These are phyloP conservation scores for Umbelopsis ramanniana DNA, from an alignment of 192 early-diverging fungal genomes.

Conservation along the genomic window DNA sequence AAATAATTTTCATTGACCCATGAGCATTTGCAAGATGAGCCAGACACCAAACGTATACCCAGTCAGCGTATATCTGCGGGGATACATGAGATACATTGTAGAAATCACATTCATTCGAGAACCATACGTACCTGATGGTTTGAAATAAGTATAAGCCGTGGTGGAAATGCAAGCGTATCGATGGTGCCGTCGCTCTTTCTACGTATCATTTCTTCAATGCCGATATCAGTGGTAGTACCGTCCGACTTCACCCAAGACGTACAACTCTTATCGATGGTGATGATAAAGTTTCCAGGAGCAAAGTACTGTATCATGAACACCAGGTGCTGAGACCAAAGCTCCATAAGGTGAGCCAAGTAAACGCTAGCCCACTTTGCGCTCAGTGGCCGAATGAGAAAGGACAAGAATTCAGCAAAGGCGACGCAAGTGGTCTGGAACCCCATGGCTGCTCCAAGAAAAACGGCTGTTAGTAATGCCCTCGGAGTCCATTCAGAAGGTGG, in stretches of 20 bases:
- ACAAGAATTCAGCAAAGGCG: constrained; percentile 22
- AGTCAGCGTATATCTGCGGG: constrained; percentile 63
- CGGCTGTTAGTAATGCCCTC: neutral
- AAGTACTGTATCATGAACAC: constrained; percentile 55
- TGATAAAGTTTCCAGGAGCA: constrained; percentile 51
- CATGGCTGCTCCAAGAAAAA: neutral
- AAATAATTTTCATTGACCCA: constrained; percentile 88
- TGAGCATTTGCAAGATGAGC: constrained; percentile 73
- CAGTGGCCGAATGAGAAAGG: constrained; percentile 15
- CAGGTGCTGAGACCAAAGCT: constrained; percentile 43
- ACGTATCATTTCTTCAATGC: constrained; percentile 26
- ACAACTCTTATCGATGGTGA: constrained; percentile 50
- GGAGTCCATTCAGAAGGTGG: constrained; percentile 8
- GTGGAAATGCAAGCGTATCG: constrained; percentile 49
- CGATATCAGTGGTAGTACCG: constrained; percentile 13
- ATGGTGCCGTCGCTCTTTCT: constrained; percentile 29
- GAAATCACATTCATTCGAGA: neutral
- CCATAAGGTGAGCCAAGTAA: constrained; percentile 28
- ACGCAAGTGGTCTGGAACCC: constrained; percentile 31
- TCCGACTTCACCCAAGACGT: constrained; percentile 29
- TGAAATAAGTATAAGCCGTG: constrained; percentile 50
- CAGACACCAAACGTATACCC: constrained; percentile 72
- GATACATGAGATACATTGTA: neutral
- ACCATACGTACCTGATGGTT: constrained; percentile 58
- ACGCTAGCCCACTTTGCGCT: neutral